A percentile compares a stretch with the other conserved stretches of the same genome.
These are phyloP conservation scores for Hansenula lynferdii DNA, from an alignment of 1,139 yeast species.

Conservation along the genomic window DNA sequence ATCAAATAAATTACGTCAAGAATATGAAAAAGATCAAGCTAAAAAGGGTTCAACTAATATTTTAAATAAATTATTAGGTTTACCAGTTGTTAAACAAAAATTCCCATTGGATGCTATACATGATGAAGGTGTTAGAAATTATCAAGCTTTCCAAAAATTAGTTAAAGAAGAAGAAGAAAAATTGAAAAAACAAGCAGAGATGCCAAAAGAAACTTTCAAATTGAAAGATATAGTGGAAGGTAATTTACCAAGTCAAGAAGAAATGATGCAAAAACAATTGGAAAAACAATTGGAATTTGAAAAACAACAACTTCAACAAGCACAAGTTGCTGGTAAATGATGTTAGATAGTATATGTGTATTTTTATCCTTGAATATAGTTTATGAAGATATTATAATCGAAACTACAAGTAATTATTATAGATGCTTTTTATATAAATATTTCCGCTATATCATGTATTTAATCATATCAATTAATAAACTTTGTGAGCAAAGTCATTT, in stretches of 20 bases:
- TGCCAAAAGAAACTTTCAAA: constrained; percentile 72
- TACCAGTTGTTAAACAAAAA: constrained; percentile 56
- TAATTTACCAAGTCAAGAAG: constrained; percentile 84
- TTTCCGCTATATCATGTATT: background rate
- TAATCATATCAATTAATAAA: constrained; percentile 13
- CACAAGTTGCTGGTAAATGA: constrained; percentile 1
- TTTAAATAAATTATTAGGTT: constrained; percentile 62
- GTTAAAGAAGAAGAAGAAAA: constrained; percentile 87
- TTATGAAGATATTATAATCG: too few relatives aligned
- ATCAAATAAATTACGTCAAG: constrained; percentile 67
- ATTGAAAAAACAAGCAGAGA: constrained; percentile 75
- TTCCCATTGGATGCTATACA: constrained; percentile 91
- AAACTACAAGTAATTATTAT: background rate
- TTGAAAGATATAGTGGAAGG: constrained; percentile 80
- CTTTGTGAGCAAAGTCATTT: constrained; percentile 50
- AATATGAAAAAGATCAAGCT: constrained; percentile 65
- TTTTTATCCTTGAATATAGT: background rate
- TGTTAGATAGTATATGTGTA: background rate
- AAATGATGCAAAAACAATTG: constrained; percentile 62
- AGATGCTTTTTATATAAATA: background rate
- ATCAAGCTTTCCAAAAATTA: constrained; percentile 76
- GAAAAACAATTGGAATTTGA: constrained; percentile 41
- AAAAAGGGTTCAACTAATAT: constrained; percentile 39
- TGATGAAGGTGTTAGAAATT: constrained; percentile 90
- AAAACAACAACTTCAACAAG: constrained; percentile 19